Conservation (phyloP, 306 rosid species). For the Medicago arabica region DNA sequence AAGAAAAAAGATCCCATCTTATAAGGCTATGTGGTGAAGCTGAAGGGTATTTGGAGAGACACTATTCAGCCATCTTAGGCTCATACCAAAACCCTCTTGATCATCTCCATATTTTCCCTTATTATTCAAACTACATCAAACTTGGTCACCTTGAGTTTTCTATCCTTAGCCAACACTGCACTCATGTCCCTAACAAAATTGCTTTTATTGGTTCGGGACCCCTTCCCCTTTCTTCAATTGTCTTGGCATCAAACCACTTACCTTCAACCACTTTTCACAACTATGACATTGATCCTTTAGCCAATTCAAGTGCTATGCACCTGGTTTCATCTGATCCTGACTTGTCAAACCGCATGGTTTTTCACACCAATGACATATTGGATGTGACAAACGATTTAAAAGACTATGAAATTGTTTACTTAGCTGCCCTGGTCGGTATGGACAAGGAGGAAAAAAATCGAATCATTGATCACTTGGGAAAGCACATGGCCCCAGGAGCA, state of each 20-base stretch:
- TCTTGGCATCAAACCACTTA: constrained; percentile 75
- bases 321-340: constrained; percentile 65
- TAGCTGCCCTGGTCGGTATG: constrained; percentile 95
- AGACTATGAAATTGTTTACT: constrained; percentile 71
- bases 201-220: constrained; percentile 96
- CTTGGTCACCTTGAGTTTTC: constrained; percentile 76
- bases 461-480: constrained; percentile 64
- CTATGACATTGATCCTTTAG: constrained; percentile 68
- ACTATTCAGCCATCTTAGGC: constrained; percentile 63
- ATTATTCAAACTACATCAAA: constrained; percentile 77
- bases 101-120: constrained; percentile 74
- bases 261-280: constrained; percentile 67
- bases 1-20: constrained; percentile 62
- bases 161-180: constrained; percentile 59
- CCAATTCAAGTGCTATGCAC: constrained; percentile 65
- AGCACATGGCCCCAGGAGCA: constrained; percentile 74
- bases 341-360: constrained; percentile 67
- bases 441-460: constrained; percentile 61
- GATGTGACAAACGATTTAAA: constrained; percentile 53
- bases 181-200: constrained; percentile 46
- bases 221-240: constrained; percentile 84
- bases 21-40: constrained; percentile 76
- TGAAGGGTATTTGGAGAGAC: constrained; percentile 71
- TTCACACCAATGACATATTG: constrained; percentile 71
- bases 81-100: constrained; percentile 55